These are phyloP conservation scores for Gossypium bickii DNA, from an alignment of 345 rosid genomes.

Conservation along the genomic window DNA sequence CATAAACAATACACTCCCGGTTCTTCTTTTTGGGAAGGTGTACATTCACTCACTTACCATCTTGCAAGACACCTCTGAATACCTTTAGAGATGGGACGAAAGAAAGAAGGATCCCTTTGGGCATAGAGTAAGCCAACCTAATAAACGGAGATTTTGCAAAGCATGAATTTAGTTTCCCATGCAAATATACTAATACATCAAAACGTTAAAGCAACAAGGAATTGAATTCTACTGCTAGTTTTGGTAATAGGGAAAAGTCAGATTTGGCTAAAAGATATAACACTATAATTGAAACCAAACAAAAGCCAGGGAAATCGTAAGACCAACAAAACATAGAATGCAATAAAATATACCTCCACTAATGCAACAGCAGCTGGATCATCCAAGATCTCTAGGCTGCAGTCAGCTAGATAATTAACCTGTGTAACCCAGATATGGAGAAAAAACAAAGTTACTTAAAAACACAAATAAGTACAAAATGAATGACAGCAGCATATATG, in stretches of 20 bases:
- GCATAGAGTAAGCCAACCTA: slow-evolving; percentile 88
- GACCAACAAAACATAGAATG: not conserved
- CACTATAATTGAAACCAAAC: not conserved
- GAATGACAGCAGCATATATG: not conserved
- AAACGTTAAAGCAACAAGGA: not conserved
- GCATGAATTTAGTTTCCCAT: not conserved
- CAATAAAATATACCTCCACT: slow-evolving; percentile 50
- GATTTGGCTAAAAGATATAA: slow-evolving; percentile 12
- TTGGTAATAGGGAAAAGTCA: slow-evolving; percentile 3
- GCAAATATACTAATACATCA: not conserved
- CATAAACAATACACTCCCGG: not conserved
- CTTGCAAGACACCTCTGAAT: slow-evolving; percentile 84
- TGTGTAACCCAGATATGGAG: slow-evolving; percentile 17
- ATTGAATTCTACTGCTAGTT: not conserved
- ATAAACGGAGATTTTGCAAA: slow-evolving; percentile 1
- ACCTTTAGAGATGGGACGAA: slow-evolving; percentile 81
- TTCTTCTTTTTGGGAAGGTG: not conserved
- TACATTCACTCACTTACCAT: slow-evolving; percentile 49
- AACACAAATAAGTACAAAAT: not conserved
- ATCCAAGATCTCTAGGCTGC: slow-evolving; percentile 80
- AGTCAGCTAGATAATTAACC: slow-evolving; percentile 85
- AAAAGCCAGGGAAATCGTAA: not conserved
- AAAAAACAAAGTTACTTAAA: not conserved
- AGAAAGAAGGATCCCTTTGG: slow-evolving; percentile 83
- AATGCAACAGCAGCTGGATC: slow-evolving; percentile 84